These are phyloP conservation scores for Rhizophora apiculata DNA, from an alignment of 345 rosid genomes.

Conservation along the genomic window DNA sequence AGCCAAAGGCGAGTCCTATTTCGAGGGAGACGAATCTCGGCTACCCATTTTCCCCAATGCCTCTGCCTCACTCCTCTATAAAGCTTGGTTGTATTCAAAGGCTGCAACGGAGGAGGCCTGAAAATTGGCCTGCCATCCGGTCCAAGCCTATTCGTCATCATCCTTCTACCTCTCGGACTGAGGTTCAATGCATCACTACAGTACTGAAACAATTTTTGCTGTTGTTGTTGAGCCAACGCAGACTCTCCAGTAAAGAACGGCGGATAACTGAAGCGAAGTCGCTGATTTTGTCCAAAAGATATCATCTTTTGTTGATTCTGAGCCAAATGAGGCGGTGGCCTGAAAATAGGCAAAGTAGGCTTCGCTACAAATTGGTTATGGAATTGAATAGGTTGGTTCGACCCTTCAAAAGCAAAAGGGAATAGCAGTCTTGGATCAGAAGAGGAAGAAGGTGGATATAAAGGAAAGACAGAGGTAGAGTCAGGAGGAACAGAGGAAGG, in stretches of 20 bases:
- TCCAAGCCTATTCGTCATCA: constrained; percentile 69
- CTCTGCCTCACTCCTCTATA: constrained; percentile 93
- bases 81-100: constrained; percentile 68
- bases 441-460: constrained; percentile 9
- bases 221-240: constrained; percentile 29
- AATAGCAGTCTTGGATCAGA: constrained; percentile 36
- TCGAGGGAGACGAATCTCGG: constrained; percentile 92
- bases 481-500: constrained; percentile 16
- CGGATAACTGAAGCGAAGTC: constrained; percentile 26
- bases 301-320: constrained; percentile 58
- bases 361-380: constrained; percentile 39
- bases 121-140: constrained; percentile 52
- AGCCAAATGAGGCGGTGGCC: constrained; percentile 27
- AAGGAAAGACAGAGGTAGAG: constrained; percentile 8
- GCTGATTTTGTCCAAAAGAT: constrained; percentile 59
- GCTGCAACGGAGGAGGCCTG: constrained; percentile 54
- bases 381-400: constrained; percentile 34
- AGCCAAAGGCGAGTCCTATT: constrained; percentile 93
- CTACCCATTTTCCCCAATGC: constrained; percentile 99
- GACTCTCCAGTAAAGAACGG: constrained; percentile 32
- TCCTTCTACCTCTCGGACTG: constrained; percentile 75
- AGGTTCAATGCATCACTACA: constrained; percentile 61
- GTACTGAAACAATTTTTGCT: constrained; percentile 54
- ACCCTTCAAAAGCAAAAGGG: constrained; percentile 52
- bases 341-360: constrained; percentile 24